Conservation (phyloP, 208 protist species). For the Naegleria gruberi region DNA sequence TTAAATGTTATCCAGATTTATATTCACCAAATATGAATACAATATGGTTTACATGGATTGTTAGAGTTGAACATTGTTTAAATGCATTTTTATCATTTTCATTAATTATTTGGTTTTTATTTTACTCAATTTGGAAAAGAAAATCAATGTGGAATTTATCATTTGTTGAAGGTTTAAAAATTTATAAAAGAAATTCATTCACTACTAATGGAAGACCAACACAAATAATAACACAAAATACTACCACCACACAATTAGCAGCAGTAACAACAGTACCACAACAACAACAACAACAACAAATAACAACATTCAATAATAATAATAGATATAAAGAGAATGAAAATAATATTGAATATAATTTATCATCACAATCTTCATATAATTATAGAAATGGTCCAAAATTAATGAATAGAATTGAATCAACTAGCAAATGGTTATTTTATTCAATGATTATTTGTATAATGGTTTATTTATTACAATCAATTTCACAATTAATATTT, state of each 20-base stretch:
- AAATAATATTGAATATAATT: too few species aligned
- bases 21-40: background rate
- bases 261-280: background rate
- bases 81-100: background rate
- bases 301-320: background rate
- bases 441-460: background rate
- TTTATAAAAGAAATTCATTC: background rate
- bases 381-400: background rate
- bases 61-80: background rate
- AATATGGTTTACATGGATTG: conserved; percentile 7
- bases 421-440: background rate
- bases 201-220: background rate
- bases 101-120: background rate
- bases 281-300: background rate
- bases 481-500: background rate
- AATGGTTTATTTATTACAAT: background rate
- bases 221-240: background rate
- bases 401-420: background rate
- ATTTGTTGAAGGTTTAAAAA: background rate
- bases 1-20: conserved; percentile 8
- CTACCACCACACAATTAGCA: background rate
- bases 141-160: background rate
- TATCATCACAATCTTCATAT: background rate
- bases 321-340: too few species aligned
- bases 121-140: background rate